These are phyloP conservation scores for Suhomyces wounanorum DNA, from an alignment of 1,139 yeast species.

Conservation along the genomic window DNA sequence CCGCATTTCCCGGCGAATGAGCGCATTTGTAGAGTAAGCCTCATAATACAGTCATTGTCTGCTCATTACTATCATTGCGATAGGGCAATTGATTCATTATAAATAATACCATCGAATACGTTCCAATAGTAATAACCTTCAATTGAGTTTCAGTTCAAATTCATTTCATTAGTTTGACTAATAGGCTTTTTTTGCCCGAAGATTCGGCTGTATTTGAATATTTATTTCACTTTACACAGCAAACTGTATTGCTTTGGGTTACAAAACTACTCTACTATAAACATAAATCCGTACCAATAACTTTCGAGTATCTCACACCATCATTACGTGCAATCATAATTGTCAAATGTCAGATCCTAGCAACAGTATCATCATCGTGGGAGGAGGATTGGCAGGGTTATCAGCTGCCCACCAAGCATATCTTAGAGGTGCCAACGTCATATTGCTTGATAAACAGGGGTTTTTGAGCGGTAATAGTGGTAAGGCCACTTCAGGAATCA, in stretches of 20 bases:
- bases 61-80: neutral
- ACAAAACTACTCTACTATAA: neutral
- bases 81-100: neutral
- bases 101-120: neutral
- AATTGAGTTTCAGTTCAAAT: neutral
- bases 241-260: neutral
- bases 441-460: slow-evolving; percentile 63
- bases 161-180: neutral
- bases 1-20: slow-evolving; percentile 6
- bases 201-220: neutral
- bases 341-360: slow-evolving; percentile 22
- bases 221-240: neutral
- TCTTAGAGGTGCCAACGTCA: slow-evolving; percentile 55
- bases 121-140: neutral
- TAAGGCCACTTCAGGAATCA: slow-evolving; percentile 82
- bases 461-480: slow-evolving; percentile 78
- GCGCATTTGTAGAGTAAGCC: neutral
- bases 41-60: neutral
- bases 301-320: neutral
- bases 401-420: slow-evolving; percentile 73
- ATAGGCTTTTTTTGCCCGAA: neutral
- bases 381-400: slow-evolving; percentile 81
- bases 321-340: neutral
- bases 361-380: slow-evolving; percentile 63
- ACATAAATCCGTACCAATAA: neutral